Conservation (phyloP, 768 basidiomycete genomes). For the Leccinellum rugosiceps region DNA sequence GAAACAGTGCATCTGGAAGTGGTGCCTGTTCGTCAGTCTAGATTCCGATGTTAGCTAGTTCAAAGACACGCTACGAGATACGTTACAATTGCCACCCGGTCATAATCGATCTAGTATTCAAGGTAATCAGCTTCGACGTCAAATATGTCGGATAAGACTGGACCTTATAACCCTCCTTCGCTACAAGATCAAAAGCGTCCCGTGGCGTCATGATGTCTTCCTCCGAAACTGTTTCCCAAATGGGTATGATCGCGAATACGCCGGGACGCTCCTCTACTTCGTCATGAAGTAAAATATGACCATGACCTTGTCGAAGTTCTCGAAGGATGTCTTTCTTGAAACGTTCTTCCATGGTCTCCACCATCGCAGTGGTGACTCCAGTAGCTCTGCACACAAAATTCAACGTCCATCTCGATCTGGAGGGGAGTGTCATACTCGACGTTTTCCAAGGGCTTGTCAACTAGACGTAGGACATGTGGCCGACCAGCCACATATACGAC, state of each 20-base stretch:
- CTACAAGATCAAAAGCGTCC: constrained; percentile 75
- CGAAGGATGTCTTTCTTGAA: constrained; percentile 86
- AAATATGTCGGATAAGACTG: neutral
- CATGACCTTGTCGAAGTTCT: constrained; percentile 67
- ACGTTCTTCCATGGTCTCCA: constrained; percentile 86
- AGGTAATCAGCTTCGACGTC: constrained; percentile 2
- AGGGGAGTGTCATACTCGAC: constrained; percentile 64
- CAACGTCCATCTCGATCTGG: neutral
- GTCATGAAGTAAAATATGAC: constrained; percentile 88
- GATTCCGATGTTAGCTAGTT: constrained; percentile 6
- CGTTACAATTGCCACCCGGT: constrained; percentile 84
- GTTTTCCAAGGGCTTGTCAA: constrained; percentile 87
- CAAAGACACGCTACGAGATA: neutral
- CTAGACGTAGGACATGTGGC: constrained; percentile 86
- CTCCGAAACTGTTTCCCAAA: constrained; percentile 87
- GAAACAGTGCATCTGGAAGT: constrained; percentile 79
- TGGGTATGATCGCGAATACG: constrained; percentile 84
- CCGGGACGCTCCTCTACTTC: constrained; percentile 94
- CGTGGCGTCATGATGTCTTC: constrained; percentile 85
- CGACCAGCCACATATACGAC: constrained; percentile 86
- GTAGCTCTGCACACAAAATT: constrained; percentile 61
- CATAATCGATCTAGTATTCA: constrained; percentile 68
- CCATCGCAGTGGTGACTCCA: constrained; percentile 84
- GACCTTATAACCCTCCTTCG: constrained; percentile 70
- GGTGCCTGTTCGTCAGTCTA: constrained; percentile 98